Evolutionary conservation across 345 rosid species (phyloP), one percentile per base, ranked within the genome.

Genomic region (Anastatica hierochuntica): DNA sequence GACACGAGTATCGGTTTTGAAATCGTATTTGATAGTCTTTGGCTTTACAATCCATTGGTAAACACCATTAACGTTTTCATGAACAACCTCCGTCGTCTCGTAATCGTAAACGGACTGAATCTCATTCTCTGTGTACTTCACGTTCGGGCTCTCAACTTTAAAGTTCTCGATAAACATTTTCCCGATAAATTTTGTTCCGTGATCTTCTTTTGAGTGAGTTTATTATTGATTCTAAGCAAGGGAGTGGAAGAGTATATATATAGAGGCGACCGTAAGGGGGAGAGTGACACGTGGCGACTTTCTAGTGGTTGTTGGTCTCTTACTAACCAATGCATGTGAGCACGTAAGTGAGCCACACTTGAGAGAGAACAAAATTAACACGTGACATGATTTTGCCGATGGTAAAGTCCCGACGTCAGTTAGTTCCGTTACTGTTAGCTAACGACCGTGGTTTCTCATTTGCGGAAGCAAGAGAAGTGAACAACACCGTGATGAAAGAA

Each of bases 1-100:
- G 58, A 85, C 85, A 66, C 37, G 78, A 56, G 57, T 66, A 29
- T 85, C 77, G 10, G 97, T 92, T 69, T 76, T 88, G 71, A 92
- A 92, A 68, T 88, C 88, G 43, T 88, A 92, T 65, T 78, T 70
- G 40, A 92, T 94, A 49, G 90, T 74, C 56, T 83, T 92, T 51
- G 98, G 98, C 65, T 76, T 83, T 31, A 88, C 95, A 51, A 70
- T 68, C 98, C 98, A 92, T 53, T 88, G 82, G 44, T 78, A 88
- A 15, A 77, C 65, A 1, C 97, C 97, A 59, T 81, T 71, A 41
- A 72, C 73, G 81, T 62, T 81, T 75, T 85, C 97, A 37, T 85
- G 94, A 62, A 83, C 95, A 58, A 92, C 83, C 74, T 88, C 97
- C 13, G 97, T 88, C 66, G 98, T 92, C 46, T 92, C 79, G 58